Evolutionary conservation across 1,284 basidiomycete genomes (phyloP).

Genomic region (Athelia psychrophila): DNA sequence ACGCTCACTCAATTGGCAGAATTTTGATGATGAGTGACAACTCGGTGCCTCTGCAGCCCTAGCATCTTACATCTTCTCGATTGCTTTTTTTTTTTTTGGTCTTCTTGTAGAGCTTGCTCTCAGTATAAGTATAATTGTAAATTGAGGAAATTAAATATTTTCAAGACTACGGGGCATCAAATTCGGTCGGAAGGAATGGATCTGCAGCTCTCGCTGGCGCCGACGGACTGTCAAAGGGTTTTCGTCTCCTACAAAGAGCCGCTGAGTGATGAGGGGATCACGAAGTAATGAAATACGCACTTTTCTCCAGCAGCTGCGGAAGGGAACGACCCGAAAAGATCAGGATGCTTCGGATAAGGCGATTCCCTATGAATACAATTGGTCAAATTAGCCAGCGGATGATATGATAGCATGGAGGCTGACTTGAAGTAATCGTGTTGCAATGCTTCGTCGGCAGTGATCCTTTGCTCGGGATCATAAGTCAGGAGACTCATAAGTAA

Average conservation of each 20-base stretch:
- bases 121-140: too few relatives aligned
- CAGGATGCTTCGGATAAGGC: conserved; percentile 95
- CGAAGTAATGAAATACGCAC: conserved; percentile 41
- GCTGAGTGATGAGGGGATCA: not conserved
- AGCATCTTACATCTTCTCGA: too few relatives aligned
- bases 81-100: not conserved
- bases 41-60: not conserved
- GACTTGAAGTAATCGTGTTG: conserved; percentile 92
- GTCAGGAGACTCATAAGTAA: conserved; percentile 80
- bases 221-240: conserved; percentile 74
- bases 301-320: conserved; percentile 96
- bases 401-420: conserved; percentile 22
- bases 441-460: conserved; percentile 86
- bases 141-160: too few relatives aligned
- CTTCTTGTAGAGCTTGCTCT: not conserved
- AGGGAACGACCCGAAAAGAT: conserved; percentile 95
- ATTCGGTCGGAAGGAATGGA: conserved; percentile 53
- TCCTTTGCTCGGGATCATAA: conserved; percentile 86
- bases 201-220: conserved; percentile 68
- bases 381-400: too few relatives aligned
- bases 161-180: conserved; percentile 19
- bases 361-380: conserved; percentile 87
- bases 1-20: conserved; percentile 43
- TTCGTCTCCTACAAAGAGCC: conserved; percentile 52
- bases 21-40: conserved; percentile 16